Conservation (phyloP, 2,329 filamentous ascomycete genomes). For the Sclerotinia glacialis region DNA sequence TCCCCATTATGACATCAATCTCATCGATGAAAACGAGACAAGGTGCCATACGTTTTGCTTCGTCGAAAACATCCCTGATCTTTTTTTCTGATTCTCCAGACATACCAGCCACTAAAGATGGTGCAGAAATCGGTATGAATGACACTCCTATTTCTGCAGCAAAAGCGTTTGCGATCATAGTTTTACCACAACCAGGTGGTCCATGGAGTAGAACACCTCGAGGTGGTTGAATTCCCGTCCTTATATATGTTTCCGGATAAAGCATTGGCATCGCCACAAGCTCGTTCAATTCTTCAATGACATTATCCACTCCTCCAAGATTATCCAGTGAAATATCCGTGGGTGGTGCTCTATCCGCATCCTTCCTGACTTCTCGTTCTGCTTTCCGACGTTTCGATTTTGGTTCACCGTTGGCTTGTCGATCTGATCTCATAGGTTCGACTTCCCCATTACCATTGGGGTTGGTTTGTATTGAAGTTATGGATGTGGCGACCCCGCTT, state of each 20-base stretch:
- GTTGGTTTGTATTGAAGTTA: slow-evolving; percentile 29
- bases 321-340: slow-evolving; percentile 66
- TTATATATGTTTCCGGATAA: slow-evolving; percentile 62
- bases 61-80: slow-evolving; percentile 80
- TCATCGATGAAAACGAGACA: slow-evolving; percentile 91
- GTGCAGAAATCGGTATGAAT: slow-evolving; percentile 78
- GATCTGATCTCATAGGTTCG: slow-evolving; percentile 44
- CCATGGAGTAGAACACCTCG: slow-evolving; percentile 77
- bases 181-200: slow-evolving; percentile 83
- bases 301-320: slow-evolving; percentile 72
- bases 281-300: slow-evolving; percentile 67
- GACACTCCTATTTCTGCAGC: slow-evolving; percentile 73
- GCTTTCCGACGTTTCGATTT: slow-evolving; percentile 63
- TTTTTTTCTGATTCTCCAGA: slow-evolving; percentile 88
- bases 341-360: slow-evolving; percentile 62
- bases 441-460: slow-evolving; percentile 28
- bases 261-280: slow-evolving; percentile 72
- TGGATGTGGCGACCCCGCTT: slow-evolving; percentile 27
- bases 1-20: slow-evolving; percentile 86
- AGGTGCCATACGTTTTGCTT: slow-evolving; percentile 80
- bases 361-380: slow-evolving; percentile 46
- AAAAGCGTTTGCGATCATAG: slow-evolving; percentile 76
- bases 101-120: slow-evolving; percentile 80
- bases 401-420: slow-evolving; percentile 64
- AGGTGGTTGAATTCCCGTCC: slow-evolving; percentile 65